Evolutionary conservation across 1,284 basidiomycete species (phyloP).

Genomic region (Austroboletus novae-zelandiae): DNA sequence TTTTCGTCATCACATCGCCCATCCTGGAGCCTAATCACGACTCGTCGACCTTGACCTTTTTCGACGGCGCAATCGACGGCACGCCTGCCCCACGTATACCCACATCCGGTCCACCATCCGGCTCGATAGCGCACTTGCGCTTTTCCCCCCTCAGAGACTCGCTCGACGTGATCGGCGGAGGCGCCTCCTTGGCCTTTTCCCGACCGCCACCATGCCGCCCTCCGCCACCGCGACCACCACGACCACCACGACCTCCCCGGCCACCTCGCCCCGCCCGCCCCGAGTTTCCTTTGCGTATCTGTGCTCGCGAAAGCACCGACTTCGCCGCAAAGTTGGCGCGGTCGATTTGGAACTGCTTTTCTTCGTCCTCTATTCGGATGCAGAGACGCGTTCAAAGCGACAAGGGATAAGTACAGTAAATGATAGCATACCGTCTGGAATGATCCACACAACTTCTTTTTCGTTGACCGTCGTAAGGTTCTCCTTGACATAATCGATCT

Average conservation of each 20-base stretch:
- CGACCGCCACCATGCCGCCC: constrained; percentile 34
- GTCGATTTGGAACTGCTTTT: constrained; percentile 69
- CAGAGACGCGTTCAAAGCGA: no score
- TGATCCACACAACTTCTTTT: constrained; percentile 58
- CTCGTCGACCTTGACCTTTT: constrained; percentile 60
- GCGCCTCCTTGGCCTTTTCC: constrained; percentile 19
- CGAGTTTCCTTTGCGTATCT: constrained; percentile 22
- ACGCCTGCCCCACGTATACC: constrained; percentile 62
- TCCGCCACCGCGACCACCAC: constrained; percentile 45
- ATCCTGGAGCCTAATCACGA: constrained; percentile 2
- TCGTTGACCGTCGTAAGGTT: constrained; percentile 60
- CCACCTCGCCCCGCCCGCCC: constrained; percentile 37
- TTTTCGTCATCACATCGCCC: no score
- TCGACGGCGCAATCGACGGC: constrained; percentile 51
- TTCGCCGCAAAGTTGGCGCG: constrained; percentile 67
- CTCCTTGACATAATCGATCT: constrained; percentile 61
- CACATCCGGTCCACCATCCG: constrained; percentile 67
- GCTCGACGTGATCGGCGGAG: constrained; percentile 22
- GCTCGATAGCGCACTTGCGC: constrained; percentile 70
- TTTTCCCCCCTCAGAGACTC: constrained; percentile 57
- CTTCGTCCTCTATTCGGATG: constrained; percentile 48
- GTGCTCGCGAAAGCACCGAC: constrained; percentile 39
- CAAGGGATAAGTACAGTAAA: background rate
- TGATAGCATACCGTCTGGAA: constrained; percentile 51
- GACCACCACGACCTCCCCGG: constrained; percentile 41